phyloP scores from a whole-genome alignment of 331 rosid species.

The Arachis monticola region DNA sequence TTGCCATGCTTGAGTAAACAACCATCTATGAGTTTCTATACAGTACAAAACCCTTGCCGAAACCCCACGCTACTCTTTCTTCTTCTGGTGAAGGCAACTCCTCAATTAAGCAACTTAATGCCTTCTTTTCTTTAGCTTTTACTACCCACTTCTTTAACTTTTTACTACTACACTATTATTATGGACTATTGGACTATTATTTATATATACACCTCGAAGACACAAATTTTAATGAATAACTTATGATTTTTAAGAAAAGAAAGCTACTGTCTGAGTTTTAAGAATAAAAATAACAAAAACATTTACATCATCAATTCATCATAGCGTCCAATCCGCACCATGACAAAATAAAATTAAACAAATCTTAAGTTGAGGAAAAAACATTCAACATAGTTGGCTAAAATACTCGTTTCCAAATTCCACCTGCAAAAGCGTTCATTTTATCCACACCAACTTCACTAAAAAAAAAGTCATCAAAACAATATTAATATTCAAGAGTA shows the following conservation, averaged over 20 bases:
- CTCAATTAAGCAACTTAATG: background rate
- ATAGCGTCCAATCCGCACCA: background rate
- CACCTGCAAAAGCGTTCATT: background rate
- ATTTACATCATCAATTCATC: no score
- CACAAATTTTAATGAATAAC: no score
- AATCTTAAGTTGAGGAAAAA: background rate
- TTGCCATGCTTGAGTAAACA: no score
- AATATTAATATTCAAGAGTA: background rate
- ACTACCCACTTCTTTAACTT: background rate
- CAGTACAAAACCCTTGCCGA: background rate
- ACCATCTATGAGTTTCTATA: background rate
- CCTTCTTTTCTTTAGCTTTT: background rate
- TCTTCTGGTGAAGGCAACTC: background rate
- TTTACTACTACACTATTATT: no score
- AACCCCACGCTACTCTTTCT: no score
- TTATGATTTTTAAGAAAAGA: no score
- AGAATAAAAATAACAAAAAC: no score
- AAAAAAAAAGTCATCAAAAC: background rate
- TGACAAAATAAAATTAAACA: background rate
- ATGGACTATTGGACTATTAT: no score
- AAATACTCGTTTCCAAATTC: background rate
- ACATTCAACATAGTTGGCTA: slow-evolving; percentile 7
- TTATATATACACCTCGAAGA: no score
- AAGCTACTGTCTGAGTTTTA: no score
- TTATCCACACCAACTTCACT: background rate